Evolutionary conservation across 1,284 basidiomycete genomes (phyloP).

Genomic region (Retiboletus fuscus): DNA sequence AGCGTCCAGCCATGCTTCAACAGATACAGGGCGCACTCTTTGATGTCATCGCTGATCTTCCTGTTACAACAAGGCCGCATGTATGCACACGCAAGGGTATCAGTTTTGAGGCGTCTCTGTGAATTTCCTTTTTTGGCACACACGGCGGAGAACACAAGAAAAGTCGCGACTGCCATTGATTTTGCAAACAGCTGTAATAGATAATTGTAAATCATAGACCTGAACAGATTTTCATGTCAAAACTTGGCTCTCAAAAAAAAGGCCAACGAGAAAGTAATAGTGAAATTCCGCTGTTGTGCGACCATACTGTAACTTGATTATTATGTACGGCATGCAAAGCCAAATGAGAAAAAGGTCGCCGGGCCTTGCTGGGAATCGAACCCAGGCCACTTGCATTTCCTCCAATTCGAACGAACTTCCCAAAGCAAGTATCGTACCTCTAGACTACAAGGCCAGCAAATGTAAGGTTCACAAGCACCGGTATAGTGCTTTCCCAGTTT

Average conservation of each 20-base stretch:
- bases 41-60: conserved; percentile 10
- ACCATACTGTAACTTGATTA: not conserved
- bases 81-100: no score
- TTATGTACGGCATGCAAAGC: not conserved
- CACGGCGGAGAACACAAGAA: no score
- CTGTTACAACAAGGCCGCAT: not conserved
- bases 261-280: not conserved
- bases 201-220: no score
- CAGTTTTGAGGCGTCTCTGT: no score
- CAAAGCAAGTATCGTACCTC: conserved; percentile 46
- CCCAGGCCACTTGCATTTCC: conserved; percentile 58
- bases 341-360: not conserved
- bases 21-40: conserved; percentile 3
- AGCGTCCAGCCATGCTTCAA: conserved; percentile 9
- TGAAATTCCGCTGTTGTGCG: not conserved
- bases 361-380: conserved; percentile 57
- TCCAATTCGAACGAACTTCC: conserved; percentile 28
- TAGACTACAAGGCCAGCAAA: conserved; percentile 39
- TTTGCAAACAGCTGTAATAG: no score
- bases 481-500: no score
- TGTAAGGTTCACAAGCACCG: no score
- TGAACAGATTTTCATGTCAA: no score
- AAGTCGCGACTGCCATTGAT: no score
- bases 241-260: not conserved
- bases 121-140: no score